Base-by-base conservation (phyloP, 306 rosid species). In the Casuarina glauca region DNA sequence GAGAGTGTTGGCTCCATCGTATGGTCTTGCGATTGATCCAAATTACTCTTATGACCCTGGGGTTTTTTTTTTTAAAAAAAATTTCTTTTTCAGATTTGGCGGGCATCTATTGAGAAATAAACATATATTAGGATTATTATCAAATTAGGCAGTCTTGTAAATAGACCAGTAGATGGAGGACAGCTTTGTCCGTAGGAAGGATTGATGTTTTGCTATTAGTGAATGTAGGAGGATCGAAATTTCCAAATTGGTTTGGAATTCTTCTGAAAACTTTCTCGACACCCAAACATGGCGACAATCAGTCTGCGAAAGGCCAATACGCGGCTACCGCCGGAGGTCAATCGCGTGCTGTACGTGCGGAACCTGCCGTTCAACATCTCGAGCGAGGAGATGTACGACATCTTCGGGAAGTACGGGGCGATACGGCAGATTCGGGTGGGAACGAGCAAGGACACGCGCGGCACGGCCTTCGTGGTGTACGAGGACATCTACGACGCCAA, bases 371-470 rank as follows among this genome's bases (percentile, higher is more conserved):
- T 95, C 90, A 95, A 93, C 88, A 95, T 95, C 12, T 88, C 99
- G 2, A 93, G 99, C 86, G 97, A 95, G 71, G 99, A 95, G 92
- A 95, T 95, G 99, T 95, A 95, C 89, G 99, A 95, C 42, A 95
- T 95, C 12, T 93, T 95, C 72, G 99, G 99, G 61, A 95, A 95
- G 69, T 93, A 95, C 90, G 99, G 99, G 0, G 99, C 97, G 13
- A 95, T 95, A 17, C 89, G 99, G 36, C 99, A 95, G 96, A 95
- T 93, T 53, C 97, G 97, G 8, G 83, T 95, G 36, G 99, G 97
- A 0, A 88, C 93, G 8, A 93, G 83, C 86, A 95, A 95, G 89
- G 99, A 95, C 86, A 95, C 99, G 0, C 86, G 99, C 6, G 99
- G 99, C 45, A 95, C 99, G 2, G 99, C 99, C 48, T 95, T 89